These are phyloP conservation scores for Mytilinidion resinicola DNA, from an alignment of 495 filamentous ascomycete species.

Conservation along the genomic window DNA sequence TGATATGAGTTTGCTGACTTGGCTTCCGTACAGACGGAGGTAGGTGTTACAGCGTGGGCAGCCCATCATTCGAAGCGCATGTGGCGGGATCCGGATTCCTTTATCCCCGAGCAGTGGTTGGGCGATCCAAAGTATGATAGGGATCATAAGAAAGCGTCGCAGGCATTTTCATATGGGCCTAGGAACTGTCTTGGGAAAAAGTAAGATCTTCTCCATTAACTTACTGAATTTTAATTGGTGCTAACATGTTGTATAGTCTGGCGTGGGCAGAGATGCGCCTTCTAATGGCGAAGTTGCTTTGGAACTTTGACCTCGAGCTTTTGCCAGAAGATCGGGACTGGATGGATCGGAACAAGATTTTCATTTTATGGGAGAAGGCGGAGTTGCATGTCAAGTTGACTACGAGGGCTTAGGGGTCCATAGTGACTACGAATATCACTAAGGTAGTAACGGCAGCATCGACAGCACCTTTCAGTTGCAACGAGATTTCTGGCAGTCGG, in stretches of 20 bases:
- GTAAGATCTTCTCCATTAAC: constrained; percentile 38
- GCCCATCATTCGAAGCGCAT: constrained; percentile 40
- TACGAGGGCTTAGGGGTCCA: background rate
- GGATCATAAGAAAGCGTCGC: constrained; percentile 42
- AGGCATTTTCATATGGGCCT: constrained; percentile 53
- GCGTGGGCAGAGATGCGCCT: constrained; percentile 21
- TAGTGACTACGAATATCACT: no score
- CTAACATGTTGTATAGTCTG: constrained; percentile 1
- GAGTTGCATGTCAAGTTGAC: background rate
- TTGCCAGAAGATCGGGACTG: constrained; percentile 5
- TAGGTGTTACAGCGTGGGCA: constrained; percentile 47
- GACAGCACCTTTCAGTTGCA: no score
- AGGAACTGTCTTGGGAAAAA: constrained; percentile 56
- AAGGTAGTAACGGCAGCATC: no score
- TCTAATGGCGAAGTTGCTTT: constrained; percentile 15
- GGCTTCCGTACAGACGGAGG: background rate
- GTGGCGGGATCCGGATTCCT: constrained; percentile 44
- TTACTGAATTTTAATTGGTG: no score
- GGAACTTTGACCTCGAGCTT: constrained; percentile 20
- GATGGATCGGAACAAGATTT: background rate
- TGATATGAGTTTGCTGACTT: background rate
- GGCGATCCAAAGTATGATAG: constrained; percentile 35
- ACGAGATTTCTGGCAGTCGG: no score
- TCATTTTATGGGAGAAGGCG: background rate
- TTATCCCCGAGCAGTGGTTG: constrained; percentile 48